Base-by-base conservation (phyloP, 164 flowering plant species). In the Sextonia rubra region DNA sequence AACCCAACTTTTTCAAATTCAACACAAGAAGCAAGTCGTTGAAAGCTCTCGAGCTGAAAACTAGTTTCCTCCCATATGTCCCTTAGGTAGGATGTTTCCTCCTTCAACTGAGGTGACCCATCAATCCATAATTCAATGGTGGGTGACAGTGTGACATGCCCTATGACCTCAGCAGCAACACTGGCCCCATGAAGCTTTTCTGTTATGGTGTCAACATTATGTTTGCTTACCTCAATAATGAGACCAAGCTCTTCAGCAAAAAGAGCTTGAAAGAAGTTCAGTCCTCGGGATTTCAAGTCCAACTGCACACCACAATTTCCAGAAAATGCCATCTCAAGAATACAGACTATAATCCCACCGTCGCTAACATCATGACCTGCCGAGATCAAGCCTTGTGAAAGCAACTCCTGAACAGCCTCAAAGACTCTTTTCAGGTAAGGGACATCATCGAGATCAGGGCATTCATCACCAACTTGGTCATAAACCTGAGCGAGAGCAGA, bases 281-380 rank as follows among this genome's bases (percentile, higher is more conserved):
- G 80, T 18, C 85, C 91, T 14, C 67, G 66, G 26, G 97, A 84
- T 47, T 66, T 62, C 83, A 94, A 80, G 77, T 90, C 83, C 78
- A 94, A 69, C 47, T 1, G 27, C 68, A 92, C 60, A 3, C 97
- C 99, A 78, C 90, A 87, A 72, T 94, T 92, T n/a, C 99, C 98
- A 64, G 94, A 91, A 86, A 94, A 94, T 63, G 94, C 95, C 99
- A 94, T 94, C 82, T 94, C 97, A 37, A 91, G 79, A 30, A 82
- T 74, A 70, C 84, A 78, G 1, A 90, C 90, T 64, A 92, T 74
- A 71, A 91, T 66, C 52, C 97, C 99, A 73, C 97, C 97, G 80
- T 92, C 99, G 83, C 97, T 94, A 23, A 94, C 82, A 76, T 94
- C 99, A 83, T 94, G 99, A 24, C 97, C 97, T n/a, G 97, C 91